Evolutionary conservation across 805 yeast species (phyloP).

Genomic region (Starmerella ratchasimensis): DNA sequence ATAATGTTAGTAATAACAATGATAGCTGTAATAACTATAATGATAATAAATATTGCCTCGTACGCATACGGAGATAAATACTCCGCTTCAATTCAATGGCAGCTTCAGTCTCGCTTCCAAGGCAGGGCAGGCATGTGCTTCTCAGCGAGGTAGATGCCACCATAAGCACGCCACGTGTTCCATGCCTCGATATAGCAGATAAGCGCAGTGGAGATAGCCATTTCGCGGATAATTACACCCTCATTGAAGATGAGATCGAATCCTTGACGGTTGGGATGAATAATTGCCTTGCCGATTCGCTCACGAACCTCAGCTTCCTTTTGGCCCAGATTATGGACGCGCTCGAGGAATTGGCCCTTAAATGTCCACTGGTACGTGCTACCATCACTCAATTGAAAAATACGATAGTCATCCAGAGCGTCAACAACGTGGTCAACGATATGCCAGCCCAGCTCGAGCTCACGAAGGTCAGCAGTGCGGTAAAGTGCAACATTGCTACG

Average conservation of each 20-base stretch:
- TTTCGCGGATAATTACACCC: constrained; percentile 39
- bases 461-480: constrained; percentile 35
- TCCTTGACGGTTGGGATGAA: constrained; percentile 42
- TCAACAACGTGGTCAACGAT: constrained; percentile 46
- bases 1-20: background rate
- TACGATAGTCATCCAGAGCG: constrained; percentile 45
- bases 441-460: constrained; percentile 52
- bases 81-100: too few relatives aligned
- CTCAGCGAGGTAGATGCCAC: constrained; percentile 48
- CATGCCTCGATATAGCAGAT: constrained; percentile 53
- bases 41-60: background rate
- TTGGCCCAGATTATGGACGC: constrained; percentile 46
- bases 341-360: constrained; percentile 43
- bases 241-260: constrained; percentile 45
- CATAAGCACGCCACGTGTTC: constrained; percentile 47
- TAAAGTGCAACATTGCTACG: constrained; percentile 45
- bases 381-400: constrained; percentile 49
- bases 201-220: constrained; percentile 47
- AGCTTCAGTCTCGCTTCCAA: constrained; percentile 21
- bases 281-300: constrained; percentile 46
- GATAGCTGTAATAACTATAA: background rate
- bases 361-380: constrained; percentile 52
- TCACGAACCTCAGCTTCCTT: constrained; percentile 51
- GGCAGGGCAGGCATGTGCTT: constrained; percentile 17
- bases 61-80: background rate